A percentile compares a stretch with the other conserved stretches of the same genome.
phyloP scores from a whole-genome alignment of 2,329 filamentous ascomycete genomes.

The Aspergillus thermomutatus region DNA sequence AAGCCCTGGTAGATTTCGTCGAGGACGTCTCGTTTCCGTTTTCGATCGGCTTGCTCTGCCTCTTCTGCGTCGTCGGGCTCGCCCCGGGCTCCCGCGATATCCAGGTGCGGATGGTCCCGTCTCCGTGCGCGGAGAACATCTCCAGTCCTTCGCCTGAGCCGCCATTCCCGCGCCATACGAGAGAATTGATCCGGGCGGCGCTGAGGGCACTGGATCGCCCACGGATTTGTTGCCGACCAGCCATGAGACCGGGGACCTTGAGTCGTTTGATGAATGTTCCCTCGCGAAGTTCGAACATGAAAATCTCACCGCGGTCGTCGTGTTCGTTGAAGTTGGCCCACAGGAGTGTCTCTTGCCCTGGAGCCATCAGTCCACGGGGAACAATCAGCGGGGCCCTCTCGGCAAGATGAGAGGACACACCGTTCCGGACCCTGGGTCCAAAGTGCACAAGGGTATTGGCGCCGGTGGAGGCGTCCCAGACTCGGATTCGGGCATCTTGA shows the following conservation, averaged over 20 bases:
- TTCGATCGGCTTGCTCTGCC: conserved; percentile 50
- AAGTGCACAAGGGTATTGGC: conserved; percentile 88
- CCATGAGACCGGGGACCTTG: conserved; percentile 57
- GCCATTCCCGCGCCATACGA: conserved; percentile 71
- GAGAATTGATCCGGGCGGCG: conserved; percentile 64
- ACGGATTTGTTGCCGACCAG: conserved; percentile 34
- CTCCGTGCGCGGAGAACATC: conserved; percentile 78
- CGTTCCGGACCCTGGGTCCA: conserved; percentile 76
- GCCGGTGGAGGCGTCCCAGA: conserved; percentile 79
- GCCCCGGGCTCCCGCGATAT: conserved; percentile 55
- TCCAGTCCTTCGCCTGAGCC: conserved; percentile 57
- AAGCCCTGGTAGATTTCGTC: conserved; percentile 77
- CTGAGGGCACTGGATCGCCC: conserved; percentile 47
- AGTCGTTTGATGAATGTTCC: conserved; percentile 70
- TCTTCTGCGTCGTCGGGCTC: conserved; percentile 44
- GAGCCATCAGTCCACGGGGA: conserved; percentile 56
- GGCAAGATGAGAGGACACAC: conserved; percentile 53
- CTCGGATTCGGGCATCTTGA: conserved; percentile 77
- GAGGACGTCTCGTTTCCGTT: conserved; percentile 72
- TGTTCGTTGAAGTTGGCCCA: conserved; percentile 75
- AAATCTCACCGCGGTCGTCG: conserved; percentile 63
- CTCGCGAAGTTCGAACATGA: conserved; percentile 75
- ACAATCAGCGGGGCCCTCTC: conserved; percentile 61
- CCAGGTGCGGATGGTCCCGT: conserved; percentile 83
- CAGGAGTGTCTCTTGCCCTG: conserved; percentile 65